Evolutionary conservation across 306 rosid genomes (phyloP), one percentile per base, ranked within the genome.

Genomic region (Albizia julibrissin): DNA sequence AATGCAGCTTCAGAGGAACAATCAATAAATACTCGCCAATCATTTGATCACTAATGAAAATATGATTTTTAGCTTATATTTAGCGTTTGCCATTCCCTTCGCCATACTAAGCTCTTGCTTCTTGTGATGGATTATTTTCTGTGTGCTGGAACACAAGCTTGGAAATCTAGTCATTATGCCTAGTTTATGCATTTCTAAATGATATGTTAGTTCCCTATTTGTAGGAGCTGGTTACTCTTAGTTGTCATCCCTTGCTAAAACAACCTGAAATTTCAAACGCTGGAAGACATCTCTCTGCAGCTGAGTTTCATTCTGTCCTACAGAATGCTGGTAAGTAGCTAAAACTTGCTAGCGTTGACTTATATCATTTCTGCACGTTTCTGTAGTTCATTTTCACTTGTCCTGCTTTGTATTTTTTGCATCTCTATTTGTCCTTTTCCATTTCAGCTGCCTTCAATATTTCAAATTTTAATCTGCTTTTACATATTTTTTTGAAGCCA

Each of bases 221-320:
- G 42, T 84, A 92, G 93, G 99, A 95, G 72, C 86, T 95, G 80
- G 99, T 95, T 80, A 93, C 98, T 58, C 88, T 95, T 71, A 77
- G 89, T 85, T 91, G 91, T 19, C 88, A 87, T 83, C 95, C 97
- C 54, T 67, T 87, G n/a, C 70, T 89, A 1, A 89, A 93, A 65
- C 85, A 87, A 46, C 99, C 99, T 0, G 91, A 92, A 74, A 83
- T 95, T 67, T 88, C 96, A 13, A 83, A 91, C 75, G 94, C 99
- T 8, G 99, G 99, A 77, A 87, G 40, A 62, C 98, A 93, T 92
- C 92, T 95, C 61, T 89, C 99, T 40, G 95, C 98, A 12, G 69
- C 33, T 49, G 97, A 93, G 81, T 95, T 95, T 80, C 98, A 95
- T 86, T 95, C 94, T 42, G 84, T 89, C 75, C 88, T 95, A 75